Percentiles rank a stretch among this genome's conserved stretches.
Evolutionary conservation across 331 rosid species (phyloP).

Genomic region (Arachis monticola): DNA sequence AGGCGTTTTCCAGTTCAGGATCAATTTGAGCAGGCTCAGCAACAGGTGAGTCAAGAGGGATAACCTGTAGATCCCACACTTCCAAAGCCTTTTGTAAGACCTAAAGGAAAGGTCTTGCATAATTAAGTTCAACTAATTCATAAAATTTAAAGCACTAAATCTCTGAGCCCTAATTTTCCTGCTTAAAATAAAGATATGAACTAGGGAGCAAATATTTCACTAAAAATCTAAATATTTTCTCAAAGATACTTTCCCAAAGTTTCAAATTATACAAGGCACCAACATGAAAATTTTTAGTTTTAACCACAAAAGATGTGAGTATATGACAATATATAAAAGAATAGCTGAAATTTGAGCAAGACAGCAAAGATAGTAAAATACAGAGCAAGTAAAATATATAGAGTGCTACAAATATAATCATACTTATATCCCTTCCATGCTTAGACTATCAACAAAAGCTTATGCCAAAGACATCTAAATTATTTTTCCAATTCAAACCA

Average conservation of each 20-base stretch:
- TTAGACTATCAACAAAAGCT: neutral
- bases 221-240: neutral
- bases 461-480: neutral
- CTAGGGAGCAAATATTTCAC: conserved; percentile 21
- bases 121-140: conserved; percentile 23
- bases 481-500: neutral
- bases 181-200: conserved; percentile 15
- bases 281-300: neutral
- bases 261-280: conserved; percentile 1
- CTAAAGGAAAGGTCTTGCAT: conserved; percentile 52
- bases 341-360: neutral
- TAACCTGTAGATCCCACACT: conserved; percentile 99
- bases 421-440: conserved; percentile 1
- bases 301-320: conserved; percentile 16
- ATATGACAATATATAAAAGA: neutral
- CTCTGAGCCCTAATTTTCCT: conserved; percentile 22
- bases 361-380: neutral
- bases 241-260: neutral
- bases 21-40: conserved; percentile 98
- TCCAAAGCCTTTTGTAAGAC: conserved; percentile 95
- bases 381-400: neutral
- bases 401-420: neutral
- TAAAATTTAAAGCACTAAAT: conserved; percentile 9
- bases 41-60: conserved; percentile 92
- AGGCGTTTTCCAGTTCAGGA: conserved; percentile 91